Base-by-base conservation (phyloP, 2,329 filamentous ascomycete genomes). In the Paracorniculantispora psalliotae region DNA sequence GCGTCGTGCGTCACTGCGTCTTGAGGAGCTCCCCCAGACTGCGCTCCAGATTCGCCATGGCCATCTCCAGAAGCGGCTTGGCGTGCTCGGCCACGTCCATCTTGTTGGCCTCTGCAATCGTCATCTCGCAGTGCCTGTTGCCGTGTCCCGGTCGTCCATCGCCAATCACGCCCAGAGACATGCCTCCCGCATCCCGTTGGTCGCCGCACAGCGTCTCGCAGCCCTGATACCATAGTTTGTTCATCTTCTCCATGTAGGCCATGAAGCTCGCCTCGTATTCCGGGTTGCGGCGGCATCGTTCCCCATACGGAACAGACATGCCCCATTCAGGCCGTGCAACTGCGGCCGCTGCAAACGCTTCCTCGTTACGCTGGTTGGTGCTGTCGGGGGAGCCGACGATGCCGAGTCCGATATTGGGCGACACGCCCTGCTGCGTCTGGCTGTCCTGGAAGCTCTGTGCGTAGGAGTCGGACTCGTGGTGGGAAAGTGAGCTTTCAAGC, bases 51-150 rank as follows among this genome's bases (percentile, higher is more conserved):
- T 52, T 59, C 8, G 67, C 70, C 59, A 76, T 72, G 3, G 70
- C 68, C 72, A 79, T 73, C 51, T 71, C 74, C 10, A 82, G 56
- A 12, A 81, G 68, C 2, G 77, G 76, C 13, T 69, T 66, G 12
- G 72, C 69, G 55, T 79, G 74, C 51, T 79, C 73, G 2, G 68
- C 62, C 2, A 69, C 67, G 4, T 74, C 67, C 62, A 74, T 74
- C 7, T 58, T 59, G 60, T 73, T 75, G 30, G 73, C 75, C 37
- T 78, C 70, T 2, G 70, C 65, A n/a, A 76, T 61, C n/a, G 63
- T 64, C 15, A 79, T 67, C 35, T 63, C 61, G 2, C 59, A 66
- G 35, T 71, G 70, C 43, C 67, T 61, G 5, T 61, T 62, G 30
- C 64, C 68, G 13, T 64, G 61, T 60, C 60, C 64, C 67, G 68